phyloP scores from a whole-genome alignment of 1,284 basidiomycete species.

The Moniliophthora roreri region DNA sequence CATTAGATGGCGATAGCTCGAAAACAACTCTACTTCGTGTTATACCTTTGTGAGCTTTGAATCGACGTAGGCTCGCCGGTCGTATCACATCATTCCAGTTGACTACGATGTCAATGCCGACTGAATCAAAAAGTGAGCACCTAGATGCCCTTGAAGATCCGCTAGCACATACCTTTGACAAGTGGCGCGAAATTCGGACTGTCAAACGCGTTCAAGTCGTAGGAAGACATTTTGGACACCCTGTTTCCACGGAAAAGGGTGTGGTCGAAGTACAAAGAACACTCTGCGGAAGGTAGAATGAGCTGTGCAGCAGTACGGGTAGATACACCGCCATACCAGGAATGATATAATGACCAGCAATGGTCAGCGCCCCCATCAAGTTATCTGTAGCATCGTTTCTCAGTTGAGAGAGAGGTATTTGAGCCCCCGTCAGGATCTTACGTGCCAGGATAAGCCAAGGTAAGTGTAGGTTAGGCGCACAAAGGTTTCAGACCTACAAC shows the following conservation, averaged over 20 bases:
- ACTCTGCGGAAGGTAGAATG: constrained; percentile 52
- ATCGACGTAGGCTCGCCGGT: constrained; percentile 73
- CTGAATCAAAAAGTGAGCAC: constrained; percentile 31
- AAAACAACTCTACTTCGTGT: constrained; percentile 5
- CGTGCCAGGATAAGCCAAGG: not conserved
- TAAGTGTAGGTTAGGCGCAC: not conserved
- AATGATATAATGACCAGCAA: constrained; percentile 89
- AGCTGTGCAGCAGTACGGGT: too few species aligned
- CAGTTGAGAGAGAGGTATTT: constrained; percentile 87
- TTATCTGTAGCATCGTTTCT: constrained; percentile 92
- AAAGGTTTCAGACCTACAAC: constrained; percentile 47
- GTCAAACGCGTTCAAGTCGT: constrained; percentile 83
- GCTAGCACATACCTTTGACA: constrained; percentile 66
- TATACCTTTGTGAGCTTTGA: constrained; percentile 77
- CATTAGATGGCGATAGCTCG: constrained; percentile 9
- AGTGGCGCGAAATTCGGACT: constrained; percentile 86
- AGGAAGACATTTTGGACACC: constrained; percentile 83
- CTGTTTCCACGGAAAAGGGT: constrained; percentile 86
- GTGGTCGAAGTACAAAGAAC: constrained; percentile 87
- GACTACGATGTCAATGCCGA: constrained; percentile 87
- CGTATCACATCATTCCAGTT: constrained; percentile 85
- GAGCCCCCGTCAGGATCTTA: constrained; percentile 87
- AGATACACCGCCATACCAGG: too few species aligned
- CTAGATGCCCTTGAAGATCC: not conserved
- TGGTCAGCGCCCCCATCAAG: constrained; percentile 81